Percentiles rank a stretch among this genome's conserved stretches.
These are phyloP conservation scores for Xylaria sp. DNA, from an alignment of 2,329 filamentous ascomycete species.

Conservation along the genomic window DNA sequence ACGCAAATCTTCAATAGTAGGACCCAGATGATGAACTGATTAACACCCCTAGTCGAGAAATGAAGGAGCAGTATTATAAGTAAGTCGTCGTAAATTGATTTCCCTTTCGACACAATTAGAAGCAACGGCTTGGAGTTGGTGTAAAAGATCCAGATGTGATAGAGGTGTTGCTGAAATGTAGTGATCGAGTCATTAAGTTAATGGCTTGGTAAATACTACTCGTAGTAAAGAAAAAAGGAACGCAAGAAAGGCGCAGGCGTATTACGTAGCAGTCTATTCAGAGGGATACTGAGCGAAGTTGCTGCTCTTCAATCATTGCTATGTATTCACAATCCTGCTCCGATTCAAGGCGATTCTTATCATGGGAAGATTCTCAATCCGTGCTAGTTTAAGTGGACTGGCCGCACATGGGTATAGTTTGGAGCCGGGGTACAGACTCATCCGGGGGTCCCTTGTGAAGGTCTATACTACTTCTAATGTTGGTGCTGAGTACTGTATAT, in stretches of 20 bases:
- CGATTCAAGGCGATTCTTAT: conserved; percentile 47
- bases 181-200: conserved; percentile 4
- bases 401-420: conserved; percentile 47
- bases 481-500: conserved; percentile 41
- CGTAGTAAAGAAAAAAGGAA: conserved; percentile 4
- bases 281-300: conserved; percentile 39
- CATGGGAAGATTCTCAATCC: conserved; percentile 42
- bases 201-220: conserved; percentile 15
- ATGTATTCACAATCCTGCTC: conserved; percentile 27
- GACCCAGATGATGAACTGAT: conserved; percentile 51
- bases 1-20: conserved; percentile 48
- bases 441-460: conserved; percentile 46
- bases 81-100: conserved; percentile 16
- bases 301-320: conserved; percentile 33
- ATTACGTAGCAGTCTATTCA: conserved; percentile 13
- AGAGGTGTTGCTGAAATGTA: conserved; percentile 10
- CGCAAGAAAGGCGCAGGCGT: conserved; percentile 8
- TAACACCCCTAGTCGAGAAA: conserved; percentile 46
- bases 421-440: conserved; percentile 50
- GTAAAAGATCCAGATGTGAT: conserved; percentile 1
- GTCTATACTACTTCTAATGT: conserved; percentile 36
- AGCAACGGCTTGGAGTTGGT: neutral
- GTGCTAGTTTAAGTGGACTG: conserved; percentile 44
- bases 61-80: conserved; percentile 29
- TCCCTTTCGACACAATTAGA: conserved; percentile 20